A percentile compares a stretch with the other conserved stretches of the same genome.
These are phyloP conservation scores for Colletotrichum euphorbiae DNA, from an alignment of 2,329 filamentous ascomycete species.

Conservation along the genomic window DNA sequence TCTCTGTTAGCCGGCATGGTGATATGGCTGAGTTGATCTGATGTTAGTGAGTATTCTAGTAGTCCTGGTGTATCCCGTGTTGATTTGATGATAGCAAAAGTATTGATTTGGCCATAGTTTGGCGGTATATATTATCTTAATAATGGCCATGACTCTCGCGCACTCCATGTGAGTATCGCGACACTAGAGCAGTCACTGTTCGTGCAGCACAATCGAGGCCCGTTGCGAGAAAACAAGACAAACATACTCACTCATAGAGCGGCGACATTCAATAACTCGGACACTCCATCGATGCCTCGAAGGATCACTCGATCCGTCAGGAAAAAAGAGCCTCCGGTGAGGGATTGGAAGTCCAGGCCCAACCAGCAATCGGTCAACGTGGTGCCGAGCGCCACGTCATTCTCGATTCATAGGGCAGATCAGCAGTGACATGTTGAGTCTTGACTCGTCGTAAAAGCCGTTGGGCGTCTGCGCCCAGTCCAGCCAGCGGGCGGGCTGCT, in stretches of 20 bases:
- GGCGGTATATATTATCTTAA: background rate
- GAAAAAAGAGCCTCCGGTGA: background rate
- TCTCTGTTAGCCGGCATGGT: background rate
- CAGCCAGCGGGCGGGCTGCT: background rate
- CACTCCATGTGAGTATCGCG: background rate
- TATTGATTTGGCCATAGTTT: background rate
- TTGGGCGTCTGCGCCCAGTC: background rate
- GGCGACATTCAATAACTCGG: background rate
- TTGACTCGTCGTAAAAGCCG: constrained; percentile 5
- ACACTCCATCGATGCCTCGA: background rate
- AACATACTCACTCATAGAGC: background rate
- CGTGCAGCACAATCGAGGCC: background rate
- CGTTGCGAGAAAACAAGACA: background rate
- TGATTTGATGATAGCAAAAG: background rate
- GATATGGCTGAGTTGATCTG: background rate
- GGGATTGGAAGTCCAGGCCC: background rate
- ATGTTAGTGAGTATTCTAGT: background rate
- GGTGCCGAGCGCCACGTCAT: constrained; percentile 9
- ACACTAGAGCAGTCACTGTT: background rate
- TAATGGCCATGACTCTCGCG: background rate
- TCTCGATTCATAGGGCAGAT: constrained; percentile 13
- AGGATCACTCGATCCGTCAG: background rate
- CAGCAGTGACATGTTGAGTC: constrained; percentile 7
- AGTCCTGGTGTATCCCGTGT: background rate
- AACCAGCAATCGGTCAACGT: background rate